Conservation (phyloP, 768 basidiomycete genomes). For the Kondoa subrosea region DNA sequence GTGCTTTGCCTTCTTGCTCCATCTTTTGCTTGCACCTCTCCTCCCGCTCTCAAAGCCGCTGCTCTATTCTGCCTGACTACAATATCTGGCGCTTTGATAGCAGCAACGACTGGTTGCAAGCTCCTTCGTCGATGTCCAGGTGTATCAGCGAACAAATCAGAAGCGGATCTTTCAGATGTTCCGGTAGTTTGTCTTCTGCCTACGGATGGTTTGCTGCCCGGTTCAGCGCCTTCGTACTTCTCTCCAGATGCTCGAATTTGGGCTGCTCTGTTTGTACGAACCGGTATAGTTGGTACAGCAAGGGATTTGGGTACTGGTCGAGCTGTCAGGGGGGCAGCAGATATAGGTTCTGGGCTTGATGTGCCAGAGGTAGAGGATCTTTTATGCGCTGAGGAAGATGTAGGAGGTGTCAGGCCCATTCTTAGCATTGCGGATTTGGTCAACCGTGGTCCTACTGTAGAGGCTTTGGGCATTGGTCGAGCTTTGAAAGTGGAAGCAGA, state of each 20-base stretch:
- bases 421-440: slow-evolving; percentile 2
- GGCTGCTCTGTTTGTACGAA: not conserved
- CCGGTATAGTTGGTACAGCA: not conserved
- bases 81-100: not conserved
- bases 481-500: not conserved
- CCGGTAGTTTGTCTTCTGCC: not conserved
- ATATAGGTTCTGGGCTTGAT: not conserved
- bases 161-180: not conserved
- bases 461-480: not conserved
- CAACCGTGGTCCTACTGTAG: not conserved
- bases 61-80: not conserved
- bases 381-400: not conserved
- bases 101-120: not conserved
- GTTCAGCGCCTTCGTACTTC: not conserved
- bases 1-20: not conserved
- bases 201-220: not conserved
- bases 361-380: not conserved
- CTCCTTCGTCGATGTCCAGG: not conserved
- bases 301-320: not conserved
- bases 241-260: not conserved
- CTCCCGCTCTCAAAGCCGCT: slow-evolving; percentile 1
- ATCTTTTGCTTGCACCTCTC: not conserved
- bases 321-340: not conserved
- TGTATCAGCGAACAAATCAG: not conserved
- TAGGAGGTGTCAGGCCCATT: not conserved